Conservation (phyloP, 2,329 filamentous ascomycete species). For the Furcasterigmium furcatum region DNA sequence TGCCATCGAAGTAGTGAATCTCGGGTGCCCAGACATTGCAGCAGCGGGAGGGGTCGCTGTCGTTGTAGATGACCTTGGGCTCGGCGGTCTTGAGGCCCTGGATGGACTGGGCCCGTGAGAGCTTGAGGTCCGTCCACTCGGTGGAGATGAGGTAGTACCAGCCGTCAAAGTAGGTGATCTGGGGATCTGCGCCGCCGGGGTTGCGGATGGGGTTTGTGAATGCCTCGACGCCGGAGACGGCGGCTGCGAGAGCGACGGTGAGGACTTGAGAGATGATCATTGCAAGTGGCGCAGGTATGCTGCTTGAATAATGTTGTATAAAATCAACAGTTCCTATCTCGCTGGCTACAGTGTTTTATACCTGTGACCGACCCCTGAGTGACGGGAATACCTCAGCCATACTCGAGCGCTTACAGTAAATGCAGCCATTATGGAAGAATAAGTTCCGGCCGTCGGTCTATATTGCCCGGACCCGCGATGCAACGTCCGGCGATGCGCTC, state of each 20-base stretch:
- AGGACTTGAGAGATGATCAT: conserved; percentile 4
- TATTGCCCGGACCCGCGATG: no score
- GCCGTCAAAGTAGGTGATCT: conserved; percentile 46
- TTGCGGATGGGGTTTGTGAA: conserved; percentile 51
- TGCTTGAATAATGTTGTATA: no score
- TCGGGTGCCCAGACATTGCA: conserved; percentile 59
- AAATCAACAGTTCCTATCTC: no score
- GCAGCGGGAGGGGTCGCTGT: conserved; percentile 39
- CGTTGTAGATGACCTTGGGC: conserved; percentile 47
- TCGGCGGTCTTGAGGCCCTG: conserved; percentile 51
- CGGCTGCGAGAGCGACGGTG: no score
- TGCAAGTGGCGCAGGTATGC: no score
- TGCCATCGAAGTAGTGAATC: conserved; percentile 44
- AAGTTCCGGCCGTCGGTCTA: no score
- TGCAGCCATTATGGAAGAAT: no score
- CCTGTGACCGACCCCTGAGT: no score
- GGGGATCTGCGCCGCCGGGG: conserved; percentile 48
- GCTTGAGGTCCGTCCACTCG: conserved; percentile 51
- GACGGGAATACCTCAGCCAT: no score
- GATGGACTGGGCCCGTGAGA: conserved; percentile 51
- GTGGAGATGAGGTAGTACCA: conserved; percentile 58
- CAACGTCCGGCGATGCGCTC: no score
- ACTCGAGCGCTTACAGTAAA: no score
- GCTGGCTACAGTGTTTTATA: no score
- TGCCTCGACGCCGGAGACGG: conserved; percentile 18